Evolutionary conservation across 2,329 filamentous ascomycete genomes (phyloP).

Genomic region (Penicillium sp.): DNA sequence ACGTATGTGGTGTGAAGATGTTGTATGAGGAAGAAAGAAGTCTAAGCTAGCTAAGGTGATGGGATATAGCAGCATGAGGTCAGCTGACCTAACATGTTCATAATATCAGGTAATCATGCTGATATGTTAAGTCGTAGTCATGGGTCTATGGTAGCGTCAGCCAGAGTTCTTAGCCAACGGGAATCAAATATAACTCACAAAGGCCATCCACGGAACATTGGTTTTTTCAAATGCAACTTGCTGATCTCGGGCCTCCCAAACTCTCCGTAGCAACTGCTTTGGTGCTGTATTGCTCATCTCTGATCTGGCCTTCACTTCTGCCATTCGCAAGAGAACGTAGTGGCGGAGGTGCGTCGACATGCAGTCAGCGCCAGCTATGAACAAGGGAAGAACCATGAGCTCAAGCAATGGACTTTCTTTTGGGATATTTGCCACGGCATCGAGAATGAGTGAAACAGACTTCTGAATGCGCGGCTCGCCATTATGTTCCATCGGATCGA

Average conservation of each 20-base stretch:
- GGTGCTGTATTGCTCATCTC: conserved; percentile 26
- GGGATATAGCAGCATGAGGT: too few relatives aligned
- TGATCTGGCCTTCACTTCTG: conserved; percentile 27
- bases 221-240: conserved; percentile 19
- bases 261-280: conserved; percentile 22
- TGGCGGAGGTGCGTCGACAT: conserved; percentile 28
- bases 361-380: conserved; percentile 31
- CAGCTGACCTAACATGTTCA: too few relatives aligned
- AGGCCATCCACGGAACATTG: conserved; percentile 29
- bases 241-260: conserved; percentile 27
- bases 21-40: too few relatives aligned
- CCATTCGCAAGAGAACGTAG: conserved; percentile 28
- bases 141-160: conserved; percentile 28
- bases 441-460: conserved; percentile 26
- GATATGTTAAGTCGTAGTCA: conserved; percentile 18
- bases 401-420: conserved; percentile 25
- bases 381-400: conserved; percentile 30
- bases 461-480: conserved; percentile 23
- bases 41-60: too few relatives aligned
- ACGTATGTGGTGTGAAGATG: too few relatives aligned
- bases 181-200: conserved; percentile 25
- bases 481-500: conserved; percentile 22
- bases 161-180: too few relatives aligned
- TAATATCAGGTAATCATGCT: conserved; percentile 34
- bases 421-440: conserved; percentile 27